A percentile compares a stretch with the other conserved stretches of the same genome.
phyloP scores from a whole-genome alignment of 192 early-diverging fungal genomes.

The Coemansia sp. region DNA sequence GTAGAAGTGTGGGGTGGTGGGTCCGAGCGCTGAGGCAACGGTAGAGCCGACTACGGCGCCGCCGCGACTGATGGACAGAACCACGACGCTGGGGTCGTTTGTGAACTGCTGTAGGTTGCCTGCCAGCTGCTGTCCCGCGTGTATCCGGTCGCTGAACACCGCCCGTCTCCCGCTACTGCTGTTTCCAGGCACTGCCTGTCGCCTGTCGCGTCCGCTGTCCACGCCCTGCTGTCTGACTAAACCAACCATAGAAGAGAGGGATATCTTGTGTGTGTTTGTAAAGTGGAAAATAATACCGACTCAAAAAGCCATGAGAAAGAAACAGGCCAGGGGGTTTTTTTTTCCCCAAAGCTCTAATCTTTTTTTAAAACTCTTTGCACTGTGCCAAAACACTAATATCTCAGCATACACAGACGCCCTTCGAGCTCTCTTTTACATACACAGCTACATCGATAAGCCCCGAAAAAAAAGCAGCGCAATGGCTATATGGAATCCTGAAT shows the following conservation, averaged over 20 bases:
- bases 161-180: conserved; percentile 4
- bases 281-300: background rate
- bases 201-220: too few relatives aligned
- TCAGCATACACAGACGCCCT: too few relatives aligned
- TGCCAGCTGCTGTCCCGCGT: conserved; percentile 46
- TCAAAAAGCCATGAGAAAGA: background rate
- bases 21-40: conserved; percentile 28
- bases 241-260: conserved; percentile 10
- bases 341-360: too few relatives aligned
- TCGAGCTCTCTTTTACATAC: too few relatives aligned
- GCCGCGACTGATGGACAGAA: conserved; percentile 50
- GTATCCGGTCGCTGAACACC: conserved; percentile 43
- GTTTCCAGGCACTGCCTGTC: background rate
- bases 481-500: too few relatives aligned
- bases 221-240: background rate
- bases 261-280: background rate
- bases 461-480: too few relatives aligned
- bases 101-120: conserved; percentile 34
- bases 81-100: conserved; percentile 23
- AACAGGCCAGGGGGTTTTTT: background rate
- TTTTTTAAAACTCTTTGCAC: too few relatives aligned
- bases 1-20: conserved; percentile 31
- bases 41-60: conserved; percentile 48
- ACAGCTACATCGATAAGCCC: too few relatives aligned
- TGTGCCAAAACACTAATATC: too few relatives aligned